phyloP scores from a whole-genome alignment of 257 asterid species.

The Primulina eburnea region DNA sequence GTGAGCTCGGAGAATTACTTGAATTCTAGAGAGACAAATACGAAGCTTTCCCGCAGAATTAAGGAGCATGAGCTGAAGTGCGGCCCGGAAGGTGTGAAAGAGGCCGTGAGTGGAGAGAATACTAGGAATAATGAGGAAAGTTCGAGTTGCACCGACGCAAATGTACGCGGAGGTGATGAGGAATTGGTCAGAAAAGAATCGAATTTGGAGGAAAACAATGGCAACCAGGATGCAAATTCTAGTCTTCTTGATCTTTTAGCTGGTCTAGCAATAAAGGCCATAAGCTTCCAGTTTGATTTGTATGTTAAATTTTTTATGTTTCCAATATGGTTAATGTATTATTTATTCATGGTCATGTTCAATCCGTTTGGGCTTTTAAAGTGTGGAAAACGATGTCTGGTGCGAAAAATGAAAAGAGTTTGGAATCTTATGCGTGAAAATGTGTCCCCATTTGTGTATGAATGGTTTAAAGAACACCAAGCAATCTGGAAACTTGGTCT shows the following conservation, averaged over 20 bases:
- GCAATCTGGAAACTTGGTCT: slow-evolving; percentile 63
- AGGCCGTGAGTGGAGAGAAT: slow-evolving; percentile 21
- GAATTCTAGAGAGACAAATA: slow-evolving; percentile 26
- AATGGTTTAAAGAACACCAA: slow-evolving; percentile 59
- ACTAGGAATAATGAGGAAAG: slow-evolving; percentile 27
- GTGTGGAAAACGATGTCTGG: slow-evolving; percentile 33
- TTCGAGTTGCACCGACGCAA: slow-evolving; percentile 35
- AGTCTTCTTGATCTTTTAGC: slow-evolving; percentile 39
- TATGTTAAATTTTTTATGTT: slow-evolving; percentile 36
- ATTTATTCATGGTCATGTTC: slow-evolving; percentile 50
- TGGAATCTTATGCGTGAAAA: slow-evolving; percentile 36
- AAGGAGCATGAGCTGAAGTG: slow-evolving; percentile 27
- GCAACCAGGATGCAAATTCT: slow-evolving; percentile 30
- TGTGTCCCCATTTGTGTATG: slow-evolving; percentile 32
- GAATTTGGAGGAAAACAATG: slow-evolving; percentile 30
- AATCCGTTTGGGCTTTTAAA: slow-evolving; percentile 61
- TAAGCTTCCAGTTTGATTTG: slow-evolving; percentile 51
- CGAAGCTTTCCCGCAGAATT: slow-evolving; percentile 27
- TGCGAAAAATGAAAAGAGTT: slow-evolving; percentile 28
- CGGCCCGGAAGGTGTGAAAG: slow-evolving; percentile 26
- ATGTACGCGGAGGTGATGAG: not conserved
- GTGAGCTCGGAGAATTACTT: slow-evolving; percentile 31
- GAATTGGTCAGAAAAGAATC: slow-evolving; percentile 35
- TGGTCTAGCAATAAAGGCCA: slow-evolving; percentile 49
- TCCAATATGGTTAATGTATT: slow-evolving; percentile 51